Percentiles rank a stretch among this genome's conserved stretches.
phyloP scores from a whole-genome alignment of 2,329 filamentous ascomycete species.

The Rhexocercosporidium sp. region DNA sequence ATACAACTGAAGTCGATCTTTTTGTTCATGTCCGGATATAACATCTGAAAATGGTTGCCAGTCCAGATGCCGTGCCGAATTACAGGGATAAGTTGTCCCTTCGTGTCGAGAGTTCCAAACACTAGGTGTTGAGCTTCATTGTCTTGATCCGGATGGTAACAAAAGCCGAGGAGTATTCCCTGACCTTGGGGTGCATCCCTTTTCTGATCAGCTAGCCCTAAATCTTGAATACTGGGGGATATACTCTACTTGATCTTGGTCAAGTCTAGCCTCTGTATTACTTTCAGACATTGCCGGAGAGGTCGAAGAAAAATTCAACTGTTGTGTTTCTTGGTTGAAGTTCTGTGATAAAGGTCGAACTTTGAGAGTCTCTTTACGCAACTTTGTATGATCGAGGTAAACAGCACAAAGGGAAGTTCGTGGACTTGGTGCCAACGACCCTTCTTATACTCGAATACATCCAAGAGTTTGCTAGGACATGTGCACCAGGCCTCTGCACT shows the following conservation, averaged over 20 bases:
- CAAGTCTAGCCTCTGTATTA: not conserved
- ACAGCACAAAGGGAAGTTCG: not conserved
- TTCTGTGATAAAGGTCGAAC: not conserved
- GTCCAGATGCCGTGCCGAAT: not conserved
- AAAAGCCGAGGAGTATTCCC: not conserved
- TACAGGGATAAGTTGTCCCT: not conserved
- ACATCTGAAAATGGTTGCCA: not conserved
- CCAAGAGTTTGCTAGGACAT: too few species aligned
- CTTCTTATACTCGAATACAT: too few species aligned
- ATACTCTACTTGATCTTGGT: not conserved
- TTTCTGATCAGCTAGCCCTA: not conserved
- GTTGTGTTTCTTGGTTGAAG: not conserved
- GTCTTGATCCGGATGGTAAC: not conserved
- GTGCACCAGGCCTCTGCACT: too few species aligned
- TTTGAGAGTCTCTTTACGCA: not conserved
- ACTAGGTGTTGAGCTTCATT: not conserved
- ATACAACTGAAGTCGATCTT: not conserved
- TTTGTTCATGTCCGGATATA: not conserved
- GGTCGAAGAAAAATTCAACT: not conserved
- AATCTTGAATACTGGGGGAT: not conserved
- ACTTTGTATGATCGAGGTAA: not conserved
- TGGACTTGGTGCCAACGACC: not conserved
- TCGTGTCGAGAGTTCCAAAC: not conserved
- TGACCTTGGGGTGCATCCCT: not conserved
- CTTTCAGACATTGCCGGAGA: not conserved